phyloP scores from a whole-genome alignment of 345 rosid genomes.

The Syzygium aromaticum region DNA sequence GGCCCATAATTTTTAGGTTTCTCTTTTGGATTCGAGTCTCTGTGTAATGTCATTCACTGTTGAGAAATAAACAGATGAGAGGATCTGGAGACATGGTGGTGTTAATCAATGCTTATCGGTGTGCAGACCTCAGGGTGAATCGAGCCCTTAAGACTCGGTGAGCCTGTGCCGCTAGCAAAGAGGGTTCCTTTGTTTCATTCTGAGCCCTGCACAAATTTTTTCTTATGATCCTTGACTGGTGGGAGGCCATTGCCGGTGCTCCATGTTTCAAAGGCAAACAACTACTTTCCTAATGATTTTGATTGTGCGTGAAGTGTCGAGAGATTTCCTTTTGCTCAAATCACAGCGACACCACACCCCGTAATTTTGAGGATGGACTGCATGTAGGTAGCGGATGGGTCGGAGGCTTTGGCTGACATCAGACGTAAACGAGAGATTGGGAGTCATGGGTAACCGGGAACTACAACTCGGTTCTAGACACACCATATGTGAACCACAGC shows the following conservation, averaged over 20 bases:
- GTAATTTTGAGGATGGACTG: neutral
- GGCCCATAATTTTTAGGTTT: neutral
- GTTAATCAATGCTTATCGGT: rapidly evolving
- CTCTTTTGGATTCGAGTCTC: neutral
- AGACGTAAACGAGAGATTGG: neutral
- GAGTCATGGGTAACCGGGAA: neutral
- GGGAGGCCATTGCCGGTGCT: neutral
- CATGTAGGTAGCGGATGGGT: neutral
- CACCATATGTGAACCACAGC: neutral
- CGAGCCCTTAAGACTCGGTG: neutral
- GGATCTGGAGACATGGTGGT: rapidly evolving
- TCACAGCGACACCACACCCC: neutral
- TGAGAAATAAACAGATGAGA: neutral
- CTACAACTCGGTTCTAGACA: neutral
- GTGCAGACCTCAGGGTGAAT: neutral
- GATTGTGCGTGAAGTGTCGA: neutral
- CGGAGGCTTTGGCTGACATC: neutral
- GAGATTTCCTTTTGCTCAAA: neutral
- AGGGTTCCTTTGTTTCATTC: neutral
- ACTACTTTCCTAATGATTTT: neutral
- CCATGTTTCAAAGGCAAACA: neutral
- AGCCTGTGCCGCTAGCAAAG: neutral
- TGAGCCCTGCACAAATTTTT: rapidly evolving
- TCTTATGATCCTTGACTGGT: neutral
- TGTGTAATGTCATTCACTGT: rapidly evolving